phyloP scores from a whole-genome alignment of 331 rosid genomes.

The Acacia concinna region DNA sequence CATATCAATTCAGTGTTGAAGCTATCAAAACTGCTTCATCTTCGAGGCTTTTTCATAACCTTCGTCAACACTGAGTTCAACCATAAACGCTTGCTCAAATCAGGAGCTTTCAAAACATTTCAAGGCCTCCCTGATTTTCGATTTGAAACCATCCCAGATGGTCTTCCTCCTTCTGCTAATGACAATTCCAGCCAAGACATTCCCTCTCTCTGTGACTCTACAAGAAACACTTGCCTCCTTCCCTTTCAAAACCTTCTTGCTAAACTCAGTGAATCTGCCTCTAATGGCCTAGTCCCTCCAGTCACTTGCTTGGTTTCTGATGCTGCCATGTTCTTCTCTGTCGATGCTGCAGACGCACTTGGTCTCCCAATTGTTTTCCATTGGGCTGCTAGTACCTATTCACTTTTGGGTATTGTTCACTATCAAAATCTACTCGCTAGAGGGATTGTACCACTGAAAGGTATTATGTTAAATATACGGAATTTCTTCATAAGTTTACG shows the following conservation, averaged over 20 bases:
- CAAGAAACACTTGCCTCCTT: constrained; percentile 6
- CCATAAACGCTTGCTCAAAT: constrained; percentile 20
- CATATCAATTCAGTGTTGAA: constrained; percentile 45
- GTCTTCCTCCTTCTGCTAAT: constrained; percentile 26
- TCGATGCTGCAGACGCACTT: constrained; percentile 37
- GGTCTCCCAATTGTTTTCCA: constrained; percentile 31
- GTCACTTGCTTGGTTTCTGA: constrained; percentile 44
- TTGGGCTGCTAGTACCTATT: constrained; percentile 16
- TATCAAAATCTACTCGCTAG: constrained; percentile 4
- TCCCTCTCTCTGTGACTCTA: constrained; percentile 13
- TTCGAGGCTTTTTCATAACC: constrained; percentile 41
- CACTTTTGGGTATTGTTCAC: not conserved
- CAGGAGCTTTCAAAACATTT: not conserved
- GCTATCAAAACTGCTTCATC: constrained; percentile 38
- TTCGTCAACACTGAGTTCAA: constrained; percentile 33
- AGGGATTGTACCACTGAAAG: constrained; percentile 42
- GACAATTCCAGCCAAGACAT: not conserved
- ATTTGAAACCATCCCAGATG: constrained; percentile 29
- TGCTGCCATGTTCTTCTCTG: constrained; percentile 28
- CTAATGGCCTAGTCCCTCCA: constrained; percentile 31
- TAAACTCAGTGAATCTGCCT: constrained; percentile 29
- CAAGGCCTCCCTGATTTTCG: constrained; percentile 28
- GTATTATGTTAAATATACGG: not conserved
- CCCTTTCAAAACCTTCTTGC: constrained; percentile 27
- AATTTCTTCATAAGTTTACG: not conserved